Conservation (phyloP, 257 asterid species). For the Euphrasia confusa region DNA sequence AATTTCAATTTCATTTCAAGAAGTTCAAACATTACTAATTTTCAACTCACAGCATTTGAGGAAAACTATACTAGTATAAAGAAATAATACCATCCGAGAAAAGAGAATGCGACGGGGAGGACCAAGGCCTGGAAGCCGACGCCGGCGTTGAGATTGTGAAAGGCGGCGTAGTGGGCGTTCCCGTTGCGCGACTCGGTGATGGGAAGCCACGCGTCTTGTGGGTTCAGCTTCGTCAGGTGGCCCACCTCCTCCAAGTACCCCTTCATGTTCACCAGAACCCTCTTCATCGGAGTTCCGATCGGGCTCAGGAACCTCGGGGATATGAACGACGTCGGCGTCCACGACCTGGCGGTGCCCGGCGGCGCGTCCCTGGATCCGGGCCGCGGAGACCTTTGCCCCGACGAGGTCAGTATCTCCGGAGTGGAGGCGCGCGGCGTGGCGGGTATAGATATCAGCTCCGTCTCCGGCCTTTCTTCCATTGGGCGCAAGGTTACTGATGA, state of each 20-base stretch:
- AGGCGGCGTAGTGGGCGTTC: conserved; percentile 91
- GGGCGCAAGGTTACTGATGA: conserved; percentile 4
- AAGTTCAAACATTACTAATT: too few relatives aligned
- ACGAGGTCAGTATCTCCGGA: conserved; percentile 89
- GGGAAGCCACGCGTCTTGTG: conserved; percentile 99
- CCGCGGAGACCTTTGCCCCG: conserved; percentile 88
- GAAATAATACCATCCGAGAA: conserved; percentile 81
- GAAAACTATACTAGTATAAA: too few relatives aligned
- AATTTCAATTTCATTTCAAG: too few relatives aligned
- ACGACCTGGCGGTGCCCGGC: conserved; percentile 54
- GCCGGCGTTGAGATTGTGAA: conserved; percentile 95
- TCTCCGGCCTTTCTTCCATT: conserved; percentile 89
- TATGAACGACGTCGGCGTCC: conserved; percentile 94
- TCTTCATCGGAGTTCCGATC: conserved; percentile 96
- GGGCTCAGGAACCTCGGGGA: conserved; percentile 57
- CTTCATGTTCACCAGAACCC: conserved; percentile 86
- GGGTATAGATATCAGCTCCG: conserved; percentile 90
- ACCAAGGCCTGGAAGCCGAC: conserved; percentile 93
- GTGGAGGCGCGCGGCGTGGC: conserved; percentile 95
- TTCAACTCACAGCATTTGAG: too few relatives aligned
- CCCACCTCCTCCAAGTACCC: conserved; percentile 94
- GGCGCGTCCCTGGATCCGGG: conserved; percentile 53
- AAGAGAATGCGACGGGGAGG: conserved; percentile 91
- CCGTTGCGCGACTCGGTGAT: conserved; percentile 97
- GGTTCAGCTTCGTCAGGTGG: conserved; percentile 89